Percentiles rank a stretch among this genome's conserved stretches.
These are phyloP conservation scores for Claviceps spartinae DNA, from an alignment of 2,329 filamentous ascomycete genomes.

Conservation along the genomic window DNA sequence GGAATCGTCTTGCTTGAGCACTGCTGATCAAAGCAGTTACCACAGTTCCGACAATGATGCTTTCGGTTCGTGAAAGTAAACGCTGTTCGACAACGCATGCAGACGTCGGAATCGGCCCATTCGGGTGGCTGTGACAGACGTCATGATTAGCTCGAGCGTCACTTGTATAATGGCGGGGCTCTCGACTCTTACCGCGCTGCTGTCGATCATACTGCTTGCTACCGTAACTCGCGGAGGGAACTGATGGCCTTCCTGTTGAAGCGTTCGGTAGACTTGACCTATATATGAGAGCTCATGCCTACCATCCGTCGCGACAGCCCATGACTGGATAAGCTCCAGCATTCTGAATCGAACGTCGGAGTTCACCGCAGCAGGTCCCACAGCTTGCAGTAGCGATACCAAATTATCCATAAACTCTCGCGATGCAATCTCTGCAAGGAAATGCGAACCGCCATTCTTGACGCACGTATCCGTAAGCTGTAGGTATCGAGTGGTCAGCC, in stretches of 20 bases:
- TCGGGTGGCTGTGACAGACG: constrained; percentile 59
- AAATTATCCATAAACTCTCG: constrained; percentile 98
- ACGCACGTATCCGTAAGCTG: constrained; percentile 95
- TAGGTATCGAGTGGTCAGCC: constrained; percentile 12
- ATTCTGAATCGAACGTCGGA: constrained; percentile 80
- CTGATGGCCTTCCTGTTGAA: constrained; percentile 74
- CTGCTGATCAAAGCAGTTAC: constrained; percentile 91
- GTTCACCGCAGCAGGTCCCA: constrained; percentile 62
- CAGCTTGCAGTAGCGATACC: constrained; percentile 73
- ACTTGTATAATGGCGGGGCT: neutral
- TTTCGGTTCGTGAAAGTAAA: constrained; percentile 98
- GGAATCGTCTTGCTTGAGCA: constrained; percentile 84
- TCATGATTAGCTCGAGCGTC: neutral
- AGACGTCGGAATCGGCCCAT: constrained; percentile 96
- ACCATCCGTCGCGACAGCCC: constrained; percentile 80
- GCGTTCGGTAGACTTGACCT: constrained; percentile 66
- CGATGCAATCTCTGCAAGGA: constrained; percentile 87
- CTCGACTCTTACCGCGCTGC: constrained; percentile 57
- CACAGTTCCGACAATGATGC: constrained; percentile 95
- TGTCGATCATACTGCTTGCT: constrained; percentile 95
- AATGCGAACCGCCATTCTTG: constrained; percentile 94
- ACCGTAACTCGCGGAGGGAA: constrained; percentile 82
- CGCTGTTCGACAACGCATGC: constrained; percentile 88
- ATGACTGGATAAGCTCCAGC: constrained; percentile 82
- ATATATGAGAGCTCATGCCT: constrained; percentile 76